Conservation (phyloP, 768 basidiomycete species). For the Clavaria fumosa region DNA sequence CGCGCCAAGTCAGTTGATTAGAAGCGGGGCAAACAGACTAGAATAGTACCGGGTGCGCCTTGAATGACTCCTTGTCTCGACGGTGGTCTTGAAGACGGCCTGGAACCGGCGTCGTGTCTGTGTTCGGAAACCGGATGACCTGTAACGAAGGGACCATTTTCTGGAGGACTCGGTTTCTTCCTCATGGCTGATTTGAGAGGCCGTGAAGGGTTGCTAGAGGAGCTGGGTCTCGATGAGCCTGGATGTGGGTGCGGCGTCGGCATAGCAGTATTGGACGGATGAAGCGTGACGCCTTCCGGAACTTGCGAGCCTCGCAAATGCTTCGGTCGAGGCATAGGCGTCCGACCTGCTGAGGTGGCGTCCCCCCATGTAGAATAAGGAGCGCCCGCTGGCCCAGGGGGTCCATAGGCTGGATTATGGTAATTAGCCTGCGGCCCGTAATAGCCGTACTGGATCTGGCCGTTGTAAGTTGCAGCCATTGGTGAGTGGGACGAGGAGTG, state of each 20-base stretch:
- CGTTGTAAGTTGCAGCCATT: not conserved
- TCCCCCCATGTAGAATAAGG: not conserved
- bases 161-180: too few relatives aligned
- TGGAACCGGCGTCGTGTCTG: constrained; percentile 10
- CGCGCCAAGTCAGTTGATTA: constrained; percentile 5
- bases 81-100: constrained; percentile 2
- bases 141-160: too few relatives aligned
- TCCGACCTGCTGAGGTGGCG: constrained; percentile 7
- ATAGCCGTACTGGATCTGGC: constrained; percentile 10
- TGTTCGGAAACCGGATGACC: constrained; percentile 6
- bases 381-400: too few relatives aligned
- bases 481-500: too few relatives aligned
- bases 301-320: too few relatives aligned
- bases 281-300: too few relatives aligned
- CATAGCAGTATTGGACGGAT: too few relatives aligned
- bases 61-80: too few relatives aligned
- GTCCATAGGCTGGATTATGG: constrained; percentile 17
- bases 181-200: too few relatives aligned
- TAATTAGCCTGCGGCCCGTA: constrained; percentile 6
- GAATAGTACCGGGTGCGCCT: constrained; percentile 1
- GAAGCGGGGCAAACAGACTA: not conserved
- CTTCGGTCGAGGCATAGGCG: constrained; percentile 10
- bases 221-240: too few relatives aligned
- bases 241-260: too few relatives aligned
- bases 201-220: too few relatives aligned